Percentiles rank a stretch among this genome's conserved stretches.
phyloP scores from a whole-genome alignment of 768 basidiomycete species.

The Mycena metata region DNA sequence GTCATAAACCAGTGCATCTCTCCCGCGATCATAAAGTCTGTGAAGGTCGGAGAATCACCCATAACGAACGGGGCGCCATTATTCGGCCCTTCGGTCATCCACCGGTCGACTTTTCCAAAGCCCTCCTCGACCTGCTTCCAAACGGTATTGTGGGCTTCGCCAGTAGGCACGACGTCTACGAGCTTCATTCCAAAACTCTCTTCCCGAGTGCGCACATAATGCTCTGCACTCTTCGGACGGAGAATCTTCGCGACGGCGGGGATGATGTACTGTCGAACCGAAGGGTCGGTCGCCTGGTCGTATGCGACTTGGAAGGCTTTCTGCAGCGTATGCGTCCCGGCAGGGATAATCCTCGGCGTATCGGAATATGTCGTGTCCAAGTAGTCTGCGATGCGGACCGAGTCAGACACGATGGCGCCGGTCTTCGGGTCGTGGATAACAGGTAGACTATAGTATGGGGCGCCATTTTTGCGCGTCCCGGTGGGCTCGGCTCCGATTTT shows the following conservation, averaged over 20 bases:
- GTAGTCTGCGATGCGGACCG: slow-evolving; percentile 59
- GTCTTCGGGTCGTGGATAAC: slow-evolving; percentile 62
- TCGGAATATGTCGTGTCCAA: slow-evolving; percentile 63
- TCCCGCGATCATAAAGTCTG: slow-evolving; percentile 51
- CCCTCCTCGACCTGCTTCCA: slow-evolving; percentile 46
- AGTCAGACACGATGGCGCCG: slow-evolving; percentile 53
- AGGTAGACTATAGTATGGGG: slow-evolving; percentile 57
- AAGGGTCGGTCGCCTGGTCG: background rate
- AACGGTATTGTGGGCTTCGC: slow-evolving; percentile 41
- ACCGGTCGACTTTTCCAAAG: slow-evolving; percentile 43
- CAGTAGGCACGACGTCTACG: slow-evolving; percentile 51
- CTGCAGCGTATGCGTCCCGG: slow-evolving; percentile 45
- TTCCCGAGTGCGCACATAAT: slow-evolving; percentile 53
- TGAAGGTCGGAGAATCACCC: slow-evolving; percentile 51
- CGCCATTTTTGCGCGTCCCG: slow-evolving; percentile 43
- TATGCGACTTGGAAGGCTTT: slow-evolving; percentile 34
- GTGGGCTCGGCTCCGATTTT: slow-evolving; percentile 51
- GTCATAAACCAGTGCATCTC: slow-evolving; percentile 52
- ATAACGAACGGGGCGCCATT: slow-evolving; percentile 49
- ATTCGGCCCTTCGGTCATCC: slow-evolving; percentile 49
- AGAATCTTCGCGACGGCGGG: slow-evolving; percentile 37
- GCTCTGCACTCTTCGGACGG: slow-evolving; percentile 46
- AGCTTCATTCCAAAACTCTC: slow-evolving; percentile 48
- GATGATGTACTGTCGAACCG: slow-evolving; percentile 27
- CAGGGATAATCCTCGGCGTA: slow-evolving; percentile 50